Evolutionary conservation across 768 basidiomycete species (phyloP).

Genomic region (Tylopilus subfusipes): DNA sequence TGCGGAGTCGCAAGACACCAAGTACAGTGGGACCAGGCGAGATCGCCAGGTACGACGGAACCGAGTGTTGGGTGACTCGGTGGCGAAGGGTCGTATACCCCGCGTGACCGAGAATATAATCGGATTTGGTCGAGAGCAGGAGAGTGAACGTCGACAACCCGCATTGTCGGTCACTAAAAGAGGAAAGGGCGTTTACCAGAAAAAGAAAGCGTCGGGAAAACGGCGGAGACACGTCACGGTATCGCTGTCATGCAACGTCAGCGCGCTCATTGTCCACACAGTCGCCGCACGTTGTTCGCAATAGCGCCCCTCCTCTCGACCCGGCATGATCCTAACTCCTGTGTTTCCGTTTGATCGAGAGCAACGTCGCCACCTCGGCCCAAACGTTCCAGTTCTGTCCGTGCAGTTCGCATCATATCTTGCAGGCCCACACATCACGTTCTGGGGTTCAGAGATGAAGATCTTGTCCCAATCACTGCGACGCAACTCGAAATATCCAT

Average conservation of each 20-base stretch:
- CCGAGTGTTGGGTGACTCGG: slow-evolving; percentile 23
- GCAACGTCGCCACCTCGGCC: neutral
- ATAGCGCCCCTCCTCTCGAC: neutral
- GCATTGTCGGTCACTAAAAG: slow-evolving; percentile 17
- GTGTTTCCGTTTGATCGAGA: neutral
- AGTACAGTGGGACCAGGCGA: slow-evolving; percentile 25
- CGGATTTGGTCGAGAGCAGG: slow-evolving; percentile 23
- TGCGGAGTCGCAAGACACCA: slow-evolving; percentile 22
- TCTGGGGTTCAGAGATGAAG: neutral
- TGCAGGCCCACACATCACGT: neutral
- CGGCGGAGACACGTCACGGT: slow-evolving; percentile 12
- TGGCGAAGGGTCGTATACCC: slow-evolving; percentile 27
- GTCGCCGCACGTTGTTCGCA: slow-evolving; percentile 13
- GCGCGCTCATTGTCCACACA: slow-evolving; percentile 7
- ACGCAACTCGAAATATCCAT: neutral
- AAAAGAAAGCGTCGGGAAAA: slow-evolving; percentile 9
- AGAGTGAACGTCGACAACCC: slow-evolving; percentile 20
- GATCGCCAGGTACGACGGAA: slow-evolving; percentile 9
- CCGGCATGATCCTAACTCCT: neutral
- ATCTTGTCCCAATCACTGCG: neutral
- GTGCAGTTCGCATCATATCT: neutral
- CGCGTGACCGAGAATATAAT: slow-evolving; percentile 15
- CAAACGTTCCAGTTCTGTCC: neutral
- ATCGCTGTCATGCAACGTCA: slow-evolving; percentile 15
- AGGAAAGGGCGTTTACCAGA: slow-evolving; percentile 26